Base-by-base conservation (phyloP, 768 basidiomycete species). In the Suillus ampliporus region DNA sequence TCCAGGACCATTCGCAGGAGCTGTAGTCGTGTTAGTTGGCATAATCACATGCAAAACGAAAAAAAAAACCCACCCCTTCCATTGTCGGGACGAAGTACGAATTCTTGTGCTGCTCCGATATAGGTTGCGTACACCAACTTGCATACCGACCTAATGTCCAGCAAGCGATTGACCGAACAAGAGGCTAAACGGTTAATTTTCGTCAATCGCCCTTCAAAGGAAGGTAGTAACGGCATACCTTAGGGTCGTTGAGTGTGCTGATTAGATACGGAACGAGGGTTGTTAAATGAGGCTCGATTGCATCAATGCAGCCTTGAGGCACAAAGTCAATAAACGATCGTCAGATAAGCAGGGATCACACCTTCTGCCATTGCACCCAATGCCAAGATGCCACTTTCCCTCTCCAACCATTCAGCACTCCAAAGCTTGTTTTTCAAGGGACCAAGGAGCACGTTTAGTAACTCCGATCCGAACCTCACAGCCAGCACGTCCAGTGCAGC, bases 81-180 rank as follows among this genome's bases (percentile, higher is more conserved):
- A 99, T 93, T 15, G 95, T 97, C 0, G 97, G 97, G 35, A 99
- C 89, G 74, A 99, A 99, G 79, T 90, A 99, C 60, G 82, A 83
- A 59, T 84, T 89, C 77, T 92, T 93, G 80, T 97, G 95, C 57
- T 95, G 94, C 61, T 93, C 90, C 4, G 90, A 90, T 63, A 84
- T 81, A 31, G 87, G 84, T 72, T 91, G 89, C n/a, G 92, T 94
- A 68, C 92, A 94, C 97, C 97, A 99, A 71, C 92, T 94, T 37
- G 97, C 94, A 77, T 99, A 99, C 57, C 97, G 90, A 17, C 97
- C 97, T n/a, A 99, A 83, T 0, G 97, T 98, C 97, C 97, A 99
- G 75, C 97, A 99, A 17, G 96, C 95, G 71, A 99, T 99, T 3
- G 97, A 98, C 61, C 97, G 90, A 10, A 99, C 94, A 44, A 99